phyloP scores from a whole-genome alignment of 768 basidiomycete species.

The Hypsizygus marmoreus region DNA sequence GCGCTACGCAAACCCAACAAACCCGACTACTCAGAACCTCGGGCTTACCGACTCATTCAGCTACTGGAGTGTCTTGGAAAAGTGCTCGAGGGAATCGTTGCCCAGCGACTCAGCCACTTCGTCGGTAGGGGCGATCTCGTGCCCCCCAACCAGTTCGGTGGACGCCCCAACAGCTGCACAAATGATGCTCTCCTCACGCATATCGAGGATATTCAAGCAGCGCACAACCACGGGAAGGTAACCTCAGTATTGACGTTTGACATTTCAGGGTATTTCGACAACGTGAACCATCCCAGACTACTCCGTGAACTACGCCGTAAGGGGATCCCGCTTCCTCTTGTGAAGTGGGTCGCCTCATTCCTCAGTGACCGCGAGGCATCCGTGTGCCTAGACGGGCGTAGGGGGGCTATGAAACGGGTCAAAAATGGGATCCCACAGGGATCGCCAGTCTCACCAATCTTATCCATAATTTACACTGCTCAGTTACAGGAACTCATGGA shows the following conservation, averaged over 20 bases:
- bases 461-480: constrained; percentile 25
- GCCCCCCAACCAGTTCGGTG: constrained; percentile 21
- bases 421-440: constrained; percentile 34
- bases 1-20: constrained; percentile 37
- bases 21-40: constrained; percentile 32
- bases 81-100: not conserved
- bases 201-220: constrained; percentile 24
- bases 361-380: constrained; percentile 24
- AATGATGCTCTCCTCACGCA: constrained; percentile 23
- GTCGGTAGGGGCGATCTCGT: constrained; percentile 18
- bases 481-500: constrained; percentile 24
- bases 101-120: not conserved
- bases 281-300: constrained; percentile 25
- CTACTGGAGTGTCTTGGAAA: constrained; percentile 30
- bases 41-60: constrained; percentile 35
- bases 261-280: constrained; percentile 31
- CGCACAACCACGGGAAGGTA: constrained; percentile 23
- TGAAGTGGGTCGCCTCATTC: constrained; percentile 24
- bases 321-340: constrained; percentile 16
- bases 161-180: constrained; percentile 7
- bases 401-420: constrained; percentile 25
- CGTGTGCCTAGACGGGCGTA: constrained; percentile 22
- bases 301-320: constrained; percentile 22
- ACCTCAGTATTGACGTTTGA: constrained; percentile 28
- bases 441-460: constrained; percentile 30